These are phyloP conservation scores for Amanita exitialis DNA, from an alignment of 768 basidiomycete genomes.

Conservation along the genomic window DNA sequence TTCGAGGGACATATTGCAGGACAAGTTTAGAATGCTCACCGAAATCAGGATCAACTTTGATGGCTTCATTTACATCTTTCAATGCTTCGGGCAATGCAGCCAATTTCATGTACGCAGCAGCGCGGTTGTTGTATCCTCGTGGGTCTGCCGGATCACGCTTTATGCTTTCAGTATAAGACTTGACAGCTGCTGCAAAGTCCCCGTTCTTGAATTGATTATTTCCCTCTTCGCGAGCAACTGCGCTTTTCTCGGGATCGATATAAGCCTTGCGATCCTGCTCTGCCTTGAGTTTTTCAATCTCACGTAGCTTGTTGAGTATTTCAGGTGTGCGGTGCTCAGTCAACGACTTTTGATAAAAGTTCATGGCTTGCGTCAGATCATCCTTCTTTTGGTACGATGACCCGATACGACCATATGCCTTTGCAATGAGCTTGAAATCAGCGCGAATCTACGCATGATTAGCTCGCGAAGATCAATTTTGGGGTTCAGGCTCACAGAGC, in stretches of 20 bases:
- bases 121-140: conserved; percentile 94
- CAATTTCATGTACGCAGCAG: conserved; percentile 96
- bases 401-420: conserved; percentile 87
- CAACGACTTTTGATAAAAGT: conserved; percentile 88
- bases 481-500: conserved; percentile 38
- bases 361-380: conserved; percentile 72
- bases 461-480: not conserved
- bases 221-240: conserved; percentile 82
- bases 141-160: conserved; percentile 90
- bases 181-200: conserved; percentile 87
- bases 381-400: conserved; percentile 75
- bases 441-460: conserved; percentile 51
- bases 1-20: not conserved
- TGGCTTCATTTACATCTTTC: conserved; percentile 91
- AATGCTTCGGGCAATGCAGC: conserved; percentile 89
- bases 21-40: conserved; percentile 33
- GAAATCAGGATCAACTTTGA: conserved; percentile 83
- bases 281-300: conserved; percentile 64
- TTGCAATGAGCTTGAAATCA: conserved; percentile 93
- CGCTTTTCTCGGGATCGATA: conserved; percentile 77
- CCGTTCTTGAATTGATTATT: conserved; percentile 88
- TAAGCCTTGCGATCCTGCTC: conserved; percentile 80
- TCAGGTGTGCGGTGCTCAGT: conserved; percentile 96
- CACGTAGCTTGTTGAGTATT: conserved; percentile 83
- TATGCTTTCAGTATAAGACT: conserved; percentile 90